These are phyloP conservation scores for Candida tammaniensis DNA, from an alignment of 805 yeast species.

Conservation along the genomic window DNA sequence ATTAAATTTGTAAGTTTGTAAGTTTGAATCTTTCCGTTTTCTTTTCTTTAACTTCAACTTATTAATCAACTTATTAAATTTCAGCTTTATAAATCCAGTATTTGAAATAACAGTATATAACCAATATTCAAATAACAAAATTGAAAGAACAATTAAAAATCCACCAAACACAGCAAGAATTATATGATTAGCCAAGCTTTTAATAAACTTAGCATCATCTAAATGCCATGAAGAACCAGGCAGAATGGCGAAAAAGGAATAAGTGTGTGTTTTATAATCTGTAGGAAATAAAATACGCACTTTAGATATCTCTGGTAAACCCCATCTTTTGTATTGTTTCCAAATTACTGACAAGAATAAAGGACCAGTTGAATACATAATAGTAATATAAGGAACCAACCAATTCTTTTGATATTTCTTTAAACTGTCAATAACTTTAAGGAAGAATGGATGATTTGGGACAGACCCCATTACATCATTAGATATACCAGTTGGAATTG, in stretches of 20 bases:
- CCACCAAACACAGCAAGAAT: conserved; percentile 70
- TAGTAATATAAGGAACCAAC: conserved; percentile 84
- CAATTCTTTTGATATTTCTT: conserved; percentile 63
- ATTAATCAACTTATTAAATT: conserved; percentile 9
- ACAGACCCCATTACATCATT: conserved; percentile 92
- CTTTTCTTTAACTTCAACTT: conserved; percentile 36
- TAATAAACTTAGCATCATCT: conserved; percentile 80
- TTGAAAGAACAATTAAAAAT: conserved; percentile 48
- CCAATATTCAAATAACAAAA: conserved; percentile 37
- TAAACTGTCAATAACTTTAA: conserved; percentile 63
- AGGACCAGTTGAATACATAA: conserved; percentile 94
- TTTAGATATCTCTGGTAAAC: conserved; percentile 60
- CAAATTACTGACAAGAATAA: conserved; percentile 80
- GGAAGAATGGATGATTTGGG: conserved; percentile 83
- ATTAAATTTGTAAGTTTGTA: conserved; percentile 27
- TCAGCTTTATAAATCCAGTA: conserved; percentile 4
- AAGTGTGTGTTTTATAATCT: conserved; percentile 61
- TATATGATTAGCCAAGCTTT: conserved; percentile 71
- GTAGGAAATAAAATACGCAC: conserved; percentile 69
- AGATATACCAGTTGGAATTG: conserved; percentile 86
- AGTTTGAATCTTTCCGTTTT: conserved; percentile 55
- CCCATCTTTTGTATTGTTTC: conserved; percentile 84
- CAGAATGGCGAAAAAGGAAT: conserved; percentile 69
- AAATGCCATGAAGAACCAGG: conserved; percentile 92
- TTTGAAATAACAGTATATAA: conserved; percentile 33